Evolutionary conservation across 331 rosid genomes (phyloP).

Genomic region (Erythrophleum ivorense): DNA sequence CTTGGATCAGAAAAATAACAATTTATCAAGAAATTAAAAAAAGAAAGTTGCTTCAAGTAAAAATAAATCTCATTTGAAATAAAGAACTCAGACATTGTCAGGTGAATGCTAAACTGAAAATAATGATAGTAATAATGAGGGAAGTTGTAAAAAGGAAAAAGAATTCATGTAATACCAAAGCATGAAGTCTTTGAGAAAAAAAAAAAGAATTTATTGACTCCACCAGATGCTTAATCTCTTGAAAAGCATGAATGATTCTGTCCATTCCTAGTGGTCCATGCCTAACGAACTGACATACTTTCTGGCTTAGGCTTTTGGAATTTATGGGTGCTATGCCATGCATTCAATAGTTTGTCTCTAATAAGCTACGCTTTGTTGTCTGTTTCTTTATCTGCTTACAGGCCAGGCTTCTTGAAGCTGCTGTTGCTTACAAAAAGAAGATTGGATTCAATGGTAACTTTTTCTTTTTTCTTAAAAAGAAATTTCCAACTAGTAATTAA

Average conservation of each 20-base stretch:
- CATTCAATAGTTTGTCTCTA: conserved; percentile 8
- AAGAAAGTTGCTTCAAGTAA: background rate
- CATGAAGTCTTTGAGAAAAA: background rate
- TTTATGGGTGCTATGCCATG: conserved; percentile 6
- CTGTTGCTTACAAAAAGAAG: conserved; percentile 86
- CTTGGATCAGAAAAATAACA: background rate
- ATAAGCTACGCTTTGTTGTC: conserved; percentile 21
- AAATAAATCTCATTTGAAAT: conserved; percentile 30
- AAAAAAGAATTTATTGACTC: conserved; percentile 1
- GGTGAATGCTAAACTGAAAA: background rate
- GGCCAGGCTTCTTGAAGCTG: conserved; percentile 92
- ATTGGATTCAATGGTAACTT: conserved; percentile 86
- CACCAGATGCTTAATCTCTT: conserved; percentile 3
- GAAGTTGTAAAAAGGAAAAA: background rate
- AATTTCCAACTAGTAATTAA: conserved; percentile 24
- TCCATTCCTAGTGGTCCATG: background rate
- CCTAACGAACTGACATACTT: background rate
- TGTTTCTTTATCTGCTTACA: conserved; percentile 47
- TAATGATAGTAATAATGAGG: background rate
- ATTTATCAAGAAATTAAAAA: background rate
- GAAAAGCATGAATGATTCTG: conserved; percentile 4
- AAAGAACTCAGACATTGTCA: background rate
- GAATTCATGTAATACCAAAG: background rate
- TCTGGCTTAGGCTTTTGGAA: background rate
- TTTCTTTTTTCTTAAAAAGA: background rate